A percentile compares a stretch with the other conserved stretches of the same genome.
Conservation (phyloP, 306 rosid species). For the Malus sylvestris region DNA sequence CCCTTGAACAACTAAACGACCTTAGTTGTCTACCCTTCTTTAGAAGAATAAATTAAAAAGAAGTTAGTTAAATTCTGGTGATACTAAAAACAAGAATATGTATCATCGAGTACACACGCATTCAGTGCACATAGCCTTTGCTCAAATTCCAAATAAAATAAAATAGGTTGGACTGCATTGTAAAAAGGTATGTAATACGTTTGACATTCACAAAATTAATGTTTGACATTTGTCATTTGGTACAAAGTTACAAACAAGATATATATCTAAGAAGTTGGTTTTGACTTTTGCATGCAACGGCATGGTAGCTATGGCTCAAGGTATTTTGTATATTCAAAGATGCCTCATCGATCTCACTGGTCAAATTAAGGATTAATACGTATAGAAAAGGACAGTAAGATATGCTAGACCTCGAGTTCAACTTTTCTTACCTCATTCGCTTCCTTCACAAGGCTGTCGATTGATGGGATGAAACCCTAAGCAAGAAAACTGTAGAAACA, state of each 20-base stretch:
- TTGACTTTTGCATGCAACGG: conserved; percentile 23
- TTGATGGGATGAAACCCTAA: background rate
- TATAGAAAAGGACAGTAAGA: conserved; percentile 19
- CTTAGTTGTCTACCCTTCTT: background rate
- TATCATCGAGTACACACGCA: background rate
- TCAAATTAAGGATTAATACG: conserved; percentile 20
- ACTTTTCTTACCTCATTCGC: conserved; percentile 49
- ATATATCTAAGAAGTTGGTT: conserved; percentile 23
- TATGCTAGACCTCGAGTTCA: conserved; percentile 20
- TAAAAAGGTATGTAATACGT: background rate
- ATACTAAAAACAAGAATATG: background rate
- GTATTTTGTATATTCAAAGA: conserved; percentile 17
- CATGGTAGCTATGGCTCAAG: conserved; percentile 20
- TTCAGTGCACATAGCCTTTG: background rate
- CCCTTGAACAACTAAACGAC: background rate
- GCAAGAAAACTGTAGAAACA: background rate
- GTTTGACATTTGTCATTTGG: conserved; percentile 32
- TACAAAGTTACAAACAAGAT: background rate
- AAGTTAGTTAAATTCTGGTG: background rate
- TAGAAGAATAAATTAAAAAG: background rate
- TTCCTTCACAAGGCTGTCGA: background rate
- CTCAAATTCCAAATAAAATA: background rate
- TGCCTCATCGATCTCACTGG: background rate
- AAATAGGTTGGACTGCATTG: background rate
- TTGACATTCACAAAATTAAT: background rate